Conservation (phyloP, 2,329 filamentous ascomycete species). For the Penicillium palitans region DNA sequence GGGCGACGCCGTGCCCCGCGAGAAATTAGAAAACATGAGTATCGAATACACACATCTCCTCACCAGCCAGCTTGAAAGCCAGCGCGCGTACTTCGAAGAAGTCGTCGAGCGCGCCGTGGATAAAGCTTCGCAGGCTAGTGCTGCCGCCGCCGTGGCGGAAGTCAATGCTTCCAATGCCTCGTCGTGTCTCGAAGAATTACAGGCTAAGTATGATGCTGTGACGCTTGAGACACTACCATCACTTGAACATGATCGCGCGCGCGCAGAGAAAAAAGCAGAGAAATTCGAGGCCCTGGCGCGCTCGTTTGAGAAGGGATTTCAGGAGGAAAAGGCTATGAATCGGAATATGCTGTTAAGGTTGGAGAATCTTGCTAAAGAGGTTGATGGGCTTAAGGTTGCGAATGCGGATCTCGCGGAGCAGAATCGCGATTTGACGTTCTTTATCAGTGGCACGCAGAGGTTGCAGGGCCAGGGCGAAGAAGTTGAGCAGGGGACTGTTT, state of each 20-base stretch:
- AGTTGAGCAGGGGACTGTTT: constrained; percentile 70
- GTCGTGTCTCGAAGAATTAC: constrained; percentile 56
- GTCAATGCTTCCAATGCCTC: constrained; percentile 65
- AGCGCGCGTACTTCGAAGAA: constrained; percentile 91
- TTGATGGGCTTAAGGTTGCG: constrained; percentile 58
- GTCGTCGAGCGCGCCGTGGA: constrained; percentile 84
- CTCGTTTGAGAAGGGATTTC: constrained; percentile 70
- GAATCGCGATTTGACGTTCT: constrained; percentile 84
- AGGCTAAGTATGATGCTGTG: constrained; percentile 56
- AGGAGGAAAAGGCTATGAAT: constrained; percentile 84
- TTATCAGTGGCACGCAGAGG: constrained; percentile 81
- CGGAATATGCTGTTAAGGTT: constrained; percentile 78
- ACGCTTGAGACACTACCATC: constrained; percentile 59
- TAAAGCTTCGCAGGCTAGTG: constrained; percentile 75
- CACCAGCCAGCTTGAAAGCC: constrained; percentile 87
- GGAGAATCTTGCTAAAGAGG: constrained; percentile 62
- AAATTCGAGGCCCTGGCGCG: constrained; percentile 76
- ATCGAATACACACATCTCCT: constrained; percentile 94
- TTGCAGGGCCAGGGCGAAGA: constrained; percentile 72
- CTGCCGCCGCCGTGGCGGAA: constrained; percentile 54
- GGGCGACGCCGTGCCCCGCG: constrained; percentile 50
- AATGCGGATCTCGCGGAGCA: constrained; percentile 77
- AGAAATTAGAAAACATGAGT: constrained; percentile 75
- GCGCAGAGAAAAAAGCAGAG: constrained; percentile 66
- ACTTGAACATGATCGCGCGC: constrained; percentile 71